These are phyloP conservation scores for Farysia itapuensis DNA, from an alignment of 1,284 basidiomycete genomes.

Conservation along the genomic window DNA sequence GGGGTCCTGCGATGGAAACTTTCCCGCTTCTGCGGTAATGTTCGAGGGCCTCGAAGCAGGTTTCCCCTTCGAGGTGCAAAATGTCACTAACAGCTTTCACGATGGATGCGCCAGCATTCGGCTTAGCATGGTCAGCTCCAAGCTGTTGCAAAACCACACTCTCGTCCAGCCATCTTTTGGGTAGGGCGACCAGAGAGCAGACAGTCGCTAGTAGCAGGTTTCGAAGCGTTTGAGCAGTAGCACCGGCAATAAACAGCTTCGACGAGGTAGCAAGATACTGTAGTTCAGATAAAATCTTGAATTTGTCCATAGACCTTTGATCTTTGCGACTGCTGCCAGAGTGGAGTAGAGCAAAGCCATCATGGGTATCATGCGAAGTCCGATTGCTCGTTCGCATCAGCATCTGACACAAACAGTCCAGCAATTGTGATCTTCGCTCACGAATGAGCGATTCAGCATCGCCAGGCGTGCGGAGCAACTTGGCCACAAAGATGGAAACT, in stretches of 20 bases:
- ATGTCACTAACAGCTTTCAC: constrained; percentile 7
- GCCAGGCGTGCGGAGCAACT: constrained; percentile 9
- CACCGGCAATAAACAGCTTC: constrained; percentile 14
- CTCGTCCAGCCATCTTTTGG: constrained; percentile 18
- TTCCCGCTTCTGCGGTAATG: too few species aligned
- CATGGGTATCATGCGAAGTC: constrained; percentile 8
- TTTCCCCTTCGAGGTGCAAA: background rate
- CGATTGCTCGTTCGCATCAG: constrained; percentile 3
- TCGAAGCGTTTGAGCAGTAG: constrained; percentile 19
- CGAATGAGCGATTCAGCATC: constrained; percentile 18
- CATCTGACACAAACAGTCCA: constrained; percentile 6
- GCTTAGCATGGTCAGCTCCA: constrained; percentile 2
- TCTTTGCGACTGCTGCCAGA: constrained; percentile 12
- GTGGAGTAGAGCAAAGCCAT: constrained; percentile 26
- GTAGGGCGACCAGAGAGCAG: constrained; percentile 22
- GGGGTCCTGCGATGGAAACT: background rate
- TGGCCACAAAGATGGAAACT: constrained; percentile 23
- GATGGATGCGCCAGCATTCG: constrained; percentile 2
- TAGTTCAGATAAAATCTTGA: constrained; percentile 20
- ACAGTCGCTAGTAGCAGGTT: constrained; percentile 23
- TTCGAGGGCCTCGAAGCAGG: too few species aligned
- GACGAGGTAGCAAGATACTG: constrained; percentile 23
- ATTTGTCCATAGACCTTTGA: too few species aligned
- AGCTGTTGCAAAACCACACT: constrained; percentile 6
- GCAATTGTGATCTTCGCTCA: constrained; percentile 15